phyloP scores from a whole-genome alignment of 495 filamentous ascomycete species.

The Paragyromitra xinjiangensis region DNA sequence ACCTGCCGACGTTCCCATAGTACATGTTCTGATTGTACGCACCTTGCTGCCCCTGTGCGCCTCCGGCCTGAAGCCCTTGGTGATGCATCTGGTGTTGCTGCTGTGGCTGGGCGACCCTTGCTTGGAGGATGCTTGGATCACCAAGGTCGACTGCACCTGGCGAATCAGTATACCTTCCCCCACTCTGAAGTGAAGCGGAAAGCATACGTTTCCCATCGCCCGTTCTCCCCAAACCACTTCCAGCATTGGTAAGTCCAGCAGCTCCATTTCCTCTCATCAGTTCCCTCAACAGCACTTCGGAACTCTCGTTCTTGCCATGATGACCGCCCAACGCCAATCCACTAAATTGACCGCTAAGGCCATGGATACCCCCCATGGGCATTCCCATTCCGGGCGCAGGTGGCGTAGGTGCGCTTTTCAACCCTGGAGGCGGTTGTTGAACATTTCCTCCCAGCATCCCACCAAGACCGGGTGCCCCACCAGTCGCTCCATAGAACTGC shows the following conservation, averaged over 20 bases:
- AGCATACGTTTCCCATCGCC: constrained; percentile 58
- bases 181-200: constrained; percentile 54
- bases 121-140: constrained; percentile 99
- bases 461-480: constrained; percentile 50
- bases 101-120: constrained; percentile 65
- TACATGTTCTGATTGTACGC: constrained; percentile 94
- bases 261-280: constrained; percentile 53
- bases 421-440: constrained; percentile 90
- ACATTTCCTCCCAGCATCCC: constrained; percentile 63
- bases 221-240: constrained; percentile 47
- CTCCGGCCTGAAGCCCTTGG: constrained; percentile 73
- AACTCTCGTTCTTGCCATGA: constrained; percentile 53
- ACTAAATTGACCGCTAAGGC: constrained; percentile 68
- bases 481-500: constrained; percentile 69
- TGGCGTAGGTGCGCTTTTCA: constrained; percentile 93
- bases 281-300: constrained; percentile 51
- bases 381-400: constrained; percentile 63
- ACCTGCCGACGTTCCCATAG: constrained; percentile 75
- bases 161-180: constrained; percentile 55
- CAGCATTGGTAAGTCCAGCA: constrained; percentile 44
- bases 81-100: constrained; percentile 72
- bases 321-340: constrained; percentile 53
- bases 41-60: constrained; percentile 93
- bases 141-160: constrained; percentile 80
- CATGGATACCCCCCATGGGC: constrained; percentile 69